phyloP scores from a whole-genome alignment of 805 yeast species.

The Kuraishia piskuri region DNA sequence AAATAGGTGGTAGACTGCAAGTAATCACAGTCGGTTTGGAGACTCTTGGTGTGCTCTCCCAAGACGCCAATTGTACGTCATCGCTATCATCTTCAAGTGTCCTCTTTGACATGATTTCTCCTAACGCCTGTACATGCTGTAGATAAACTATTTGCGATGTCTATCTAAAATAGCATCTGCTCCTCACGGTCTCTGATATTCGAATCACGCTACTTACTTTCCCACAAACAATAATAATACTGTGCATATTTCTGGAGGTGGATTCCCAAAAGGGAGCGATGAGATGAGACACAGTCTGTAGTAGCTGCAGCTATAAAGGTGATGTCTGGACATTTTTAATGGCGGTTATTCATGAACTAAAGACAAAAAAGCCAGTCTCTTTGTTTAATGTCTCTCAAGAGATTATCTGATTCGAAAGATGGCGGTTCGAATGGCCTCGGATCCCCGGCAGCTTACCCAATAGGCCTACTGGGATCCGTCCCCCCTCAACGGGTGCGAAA shows the following conservation, averaged over 20 bases:
- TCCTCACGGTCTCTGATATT: background rate
- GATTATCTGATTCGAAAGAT: background rate
- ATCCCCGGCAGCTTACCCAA: background rate
- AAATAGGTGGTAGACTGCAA: slow-evolving; percentile 17
- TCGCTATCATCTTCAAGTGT: slow-evolving; percentile 5
- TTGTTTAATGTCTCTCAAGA: background rate
- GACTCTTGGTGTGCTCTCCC: background rate
- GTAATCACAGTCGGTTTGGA: background rate
- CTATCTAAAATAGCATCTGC: too few relatives aligned
- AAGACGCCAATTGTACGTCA: background rate
- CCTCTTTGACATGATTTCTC: slow-evolving; percentile 5
- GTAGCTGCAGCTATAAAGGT: too few relatives aligned
- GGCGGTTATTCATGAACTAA: too few relatives aligned
- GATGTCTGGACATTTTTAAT: too few relatives aligned
- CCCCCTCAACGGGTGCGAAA: background rate
- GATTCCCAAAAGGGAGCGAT: background rate
- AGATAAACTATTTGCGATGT: too few relatives aligned
- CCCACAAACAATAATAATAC: too few relatives aligned
- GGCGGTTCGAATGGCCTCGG: background rate
- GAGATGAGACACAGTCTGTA: too few relatives aligned
- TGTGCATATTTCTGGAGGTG: background rate
- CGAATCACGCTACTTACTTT: too few relatives aligned
- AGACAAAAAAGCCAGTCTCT: too few relatives aligned
- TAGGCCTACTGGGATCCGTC: background rate
- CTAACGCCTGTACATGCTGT: too few relatives aligned